Evolutionary conservation across 805 yeast species (phyloP), one percentile per base, ranked within the genome.

Genomic region (Teunomyces aglyptinius): DNA sequence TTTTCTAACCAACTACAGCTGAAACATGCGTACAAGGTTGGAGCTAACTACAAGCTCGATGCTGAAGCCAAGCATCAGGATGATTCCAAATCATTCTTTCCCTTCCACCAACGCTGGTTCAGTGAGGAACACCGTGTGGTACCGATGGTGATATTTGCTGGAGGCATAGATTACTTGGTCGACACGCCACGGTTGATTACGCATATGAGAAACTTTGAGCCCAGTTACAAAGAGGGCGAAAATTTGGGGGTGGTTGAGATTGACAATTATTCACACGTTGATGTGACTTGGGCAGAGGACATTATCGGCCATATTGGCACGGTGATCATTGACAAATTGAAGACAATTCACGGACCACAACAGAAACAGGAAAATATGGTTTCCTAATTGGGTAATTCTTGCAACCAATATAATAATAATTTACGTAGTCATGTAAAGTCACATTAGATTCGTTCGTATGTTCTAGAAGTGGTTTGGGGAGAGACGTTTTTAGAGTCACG

Each of bases 281-380:
- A 92, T 65, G 96, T 90, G 0, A 70, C 91, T 11, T 92, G 99
- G 99, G 92, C 97, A 0, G 82, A 78, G 57, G 91, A 88, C 59
- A 83, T 83, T 1, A 72, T 80, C 22, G 81, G 80, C 3, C 76
- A 73, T 38, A 78, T 92, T 16, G 96, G 95, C 1, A 65, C 63
- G 42, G 58, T 52, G 7, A 57, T 67, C 6, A 43, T 45, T 16
- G 59, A 58, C 3, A 41, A 33, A 18, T 31, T 41, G n/a, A 36
- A 36, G 28, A 22, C 24, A 5, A 5, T 36, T 18, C 42, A 38
- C 15, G 33, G 42, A 15, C 42, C 41, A 38, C n/a, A 38, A 22
- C 31, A n/a, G n/a, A 20, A 22, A 15, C 19, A 20, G 19, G 31
- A 22, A 18, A 38, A 38, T 18, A 20, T 36, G 15, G 44, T 35